These are phyloP conservation scores for Cladosporium sp. DNA, from an alignment of 2,329 filamentous ascomycete genomes.

Conservation along the genomic window DNA sequence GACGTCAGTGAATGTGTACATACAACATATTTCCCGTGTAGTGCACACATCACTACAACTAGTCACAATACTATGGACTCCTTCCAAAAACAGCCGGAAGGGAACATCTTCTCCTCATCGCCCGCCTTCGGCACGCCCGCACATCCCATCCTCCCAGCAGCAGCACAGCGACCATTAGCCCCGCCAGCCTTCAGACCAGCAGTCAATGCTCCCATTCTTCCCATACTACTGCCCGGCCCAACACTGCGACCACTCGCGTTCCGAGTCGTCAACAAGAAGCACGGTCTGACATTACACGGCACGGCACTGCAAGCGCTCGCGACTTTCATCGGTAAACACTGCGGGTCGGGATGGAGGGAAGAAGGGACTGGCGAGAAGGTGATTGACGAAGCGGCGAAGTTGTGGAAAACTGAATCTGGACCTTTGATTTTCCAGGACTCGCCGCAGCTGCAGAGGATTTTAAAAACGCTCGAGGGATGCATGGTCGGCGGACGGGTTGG, in stretches of 20 bases:
- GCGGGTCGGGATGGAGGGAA: constrained; percentile 93
- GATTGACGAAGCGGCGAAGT: constrained; percentile 83
- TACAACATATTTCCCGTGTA: too few species aligned
- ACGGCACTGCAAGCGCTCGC: constrained; percentile 81
- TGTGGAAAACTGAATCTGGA: constrained; percentile 86
- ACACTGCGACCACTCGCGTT: constrained; percentile 89
- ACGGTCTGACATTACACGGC: constrained; percentile 87
- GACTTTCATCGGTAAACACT: constrained; percentile 86
- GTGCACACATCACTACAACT: background rate
- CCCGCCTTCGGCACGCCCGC: constrained; percentile 85
- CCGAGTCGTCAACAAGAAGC: constrained; percentile 94
- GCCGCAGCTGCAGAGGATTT: constrained; percentile 69
- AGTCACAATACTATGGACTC: constrained; percentile 8
- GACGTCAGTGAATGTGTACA: background rate
- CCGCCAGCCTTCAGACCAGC: constrained; percentile 46
- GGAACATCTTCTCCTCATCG: constrained; percentile 65
- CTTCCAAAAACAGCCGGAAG: background rate
- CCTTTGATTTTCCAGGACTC: constrained; percentile 85
- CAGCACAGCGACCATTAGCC: constrained; percentile 37
- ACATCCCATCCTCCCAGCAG: constrained; percentile 57
- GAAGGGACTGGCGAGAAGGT: constrained; percentile 90
- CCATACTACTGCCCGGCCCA: constrained; percentile 82
- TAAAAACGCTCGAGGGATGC: constrained; percentile 78
- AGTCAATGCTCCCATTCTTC: constrained; percentile 62
- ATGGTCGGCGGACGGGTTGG: constrained; percentile 80